A percentile compares a stretch with the other conserved stretches of the same genome.
phyloP scores from a whole-genome alignment of 2,329 filamentous ascomycete species.

The Lachnellula subtilissima region DNA sequence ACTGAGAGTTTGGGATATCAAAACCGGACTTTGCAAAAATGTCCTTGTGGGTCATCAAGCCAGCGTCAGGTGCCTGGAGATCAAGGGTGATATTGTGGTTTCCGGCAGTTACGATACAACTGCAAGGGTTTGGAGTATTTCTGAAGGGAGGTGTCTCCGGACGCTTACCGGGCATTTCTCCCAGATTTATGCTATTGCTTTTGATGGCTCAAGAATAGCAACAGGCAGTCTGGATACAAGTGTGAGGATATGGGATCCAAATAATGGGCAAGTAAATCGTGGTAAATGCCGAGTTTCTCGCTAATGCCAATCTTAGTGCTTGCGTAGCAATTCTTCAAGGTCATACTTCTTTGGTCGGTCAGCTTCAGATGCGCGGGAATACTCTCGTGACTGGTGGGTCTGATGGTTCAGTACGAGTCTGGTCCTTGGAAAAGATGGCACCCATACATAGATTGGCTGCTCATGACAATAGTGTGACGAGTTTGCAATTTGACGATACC shows the following conservation, averaged over 20 bases:
- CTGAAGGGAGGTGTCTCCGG: slow-evolving; percentile 84
- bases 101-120: slow-evolving; percentile 98
- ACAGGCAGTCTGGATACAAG: slow-evolving; percentile 96
- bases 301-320: slow-evolving; percentile 23
- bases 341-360: slow-evolving; percentile 93
- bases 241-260: slow-evolving; percentile 93
- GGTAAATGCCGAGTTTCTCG: slow-evolving; percentile 49
- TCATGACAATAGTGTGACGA: slow-evolving; percentile 97
- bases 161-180: slow-evolving; percentile 94
- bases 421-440: slow-evolving; percentile 86
- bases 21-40: slow-evolving; percentile 80
- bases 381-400: slow-evolving; percentile 94
- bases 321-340: slow-evolving; percentile 88
- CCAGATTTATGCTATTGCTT: slow-evolving; percentile 97
- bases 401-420: slow-evolving; percentile 92
- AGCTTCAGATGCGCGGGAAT: slow-evolving; percentile 91
- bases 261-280: slow-evolving; percentile 61
- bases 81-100: slow-evolving; percentile 95
- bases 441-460: slow-evolving; percentile 92
- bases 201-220: slow-evolving; percentile 88
- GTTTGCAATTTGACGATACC: slow-evolving; percentile 92
- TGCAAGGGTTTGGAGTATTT: slow-evolving; percentile 96
- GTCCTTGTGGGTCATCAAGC: slow-evolving; percentile 93
- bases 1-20: slow-evolving; percentile 89
- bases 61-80: slow-evolving; percentile 90